Evolutionary conservation across 345 rosid genomes (phyloP), one percentile per base, ranked within the genome.

Genomic region (Clarkia xantiana): DNA sequence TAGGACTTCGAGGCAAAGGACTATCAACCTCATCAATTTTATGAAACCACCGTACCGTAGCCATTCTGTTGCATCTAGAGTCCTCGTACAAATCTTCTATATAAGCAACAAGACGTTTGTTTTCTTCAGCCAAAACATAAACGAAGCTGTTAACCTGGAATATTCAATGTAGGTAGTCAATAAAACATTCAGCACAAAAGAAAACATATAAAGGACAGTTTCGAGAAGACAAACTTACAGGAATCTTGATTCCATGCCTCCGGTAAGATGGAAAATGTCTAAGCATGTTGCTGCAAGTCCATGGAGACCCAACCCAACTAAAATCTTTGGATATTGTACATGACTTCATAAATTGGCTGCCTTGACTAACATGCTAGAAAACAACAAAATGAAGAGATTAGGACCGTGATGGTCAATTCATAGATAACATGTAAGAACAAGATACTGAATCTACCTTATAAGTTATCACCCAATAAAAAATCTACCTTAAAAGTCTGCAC

Each of bases 11-110:
- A 59, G 91, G 64, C 57, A 71, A 72, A 70, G 52, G 66, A 71
- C 56, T 52, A 75, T 76, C 95, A 76, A 86, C 83, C 79, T 86
- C 95, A 56, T 82, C 91, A 72, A 76, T 76, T 69, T 74, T 77
- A 79, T 87, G 96, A 83, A 81, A 81, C 96, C 96, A 87, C 52
- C 76, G 87, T 67, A 84, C 83, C 69, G 63, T 66, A 45, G 74
- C 94, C 94, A 77, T 79, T 67, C 74, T 81, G 62, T 51, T 74
- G 70, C 79, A 81, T 59, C 59, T 79, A 11, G 76, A 66, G 59
- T 87, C 85, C 63, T 87, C 96, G 0, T 75, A 87, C 63, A 87
- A 79, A 68, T 83, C 94, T 44, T 81, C 85, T 69, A 87, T 47
- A 73, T 79, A 72, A 12, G 94, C 96, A 76, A 83, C 67, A 59